These are phyloP conservation scores for Samsoniella hepiali DNA, from an alignment of 2,329 filamentous ascomycete species.

Conservation along the genomic window DNA sequence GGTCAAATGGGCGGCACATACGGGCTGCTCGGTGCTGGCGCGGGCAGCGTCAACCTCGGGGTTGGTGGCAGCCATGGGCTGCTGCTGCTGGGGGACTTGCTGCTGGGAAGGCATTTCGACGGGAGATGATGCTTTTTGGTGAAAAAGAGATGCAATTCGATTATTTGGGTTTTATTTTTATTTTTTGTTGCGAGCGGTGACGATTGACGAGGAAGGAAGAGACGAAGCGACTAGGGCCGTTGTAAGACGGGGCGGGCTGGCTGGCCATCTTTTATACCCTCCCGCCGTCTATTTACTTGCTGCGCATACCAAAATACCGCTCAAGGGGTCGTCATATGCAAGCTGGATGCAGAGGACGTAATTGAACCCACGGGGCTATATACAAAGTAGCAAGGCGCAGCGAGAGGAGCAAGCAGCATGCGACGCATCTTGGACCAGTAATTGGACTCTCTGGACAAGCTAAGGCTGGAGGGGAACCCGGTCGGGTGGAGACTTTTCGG, in stretches of 20 bases:
- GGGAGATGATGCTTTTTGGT: background rate
- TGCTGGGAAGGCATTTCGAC: constrained; percentile 10
- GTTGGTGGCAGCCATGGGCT: constrained; percentile 16
- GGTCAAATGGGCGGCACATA: constrained; percentile 24
- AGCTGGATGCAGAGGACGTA: background rate
- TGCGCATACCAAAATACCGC: background rate
- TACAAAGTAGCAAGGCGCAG: background rate
- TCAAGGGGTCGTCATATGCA: background rate
- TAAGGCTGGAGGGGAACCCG: background rate
- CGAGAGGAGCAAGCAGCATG: background rate
- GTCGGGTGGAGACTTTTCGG: constrained; percentile 15
- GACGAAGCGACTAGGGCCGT: background rate
- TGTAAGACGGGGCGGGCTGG: too few relatives aligned
- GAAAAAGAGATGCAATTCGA: too few relatives aligned
- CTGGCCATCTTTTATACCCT: constrained; percentile 2
- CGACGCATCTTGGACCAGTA: constrained; percentile 5
- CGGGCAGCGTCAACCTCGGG: constrained; percentile 20
- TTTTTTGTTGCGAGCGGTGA: background rate
- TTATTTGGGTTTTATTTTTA: too few relatives aligned
- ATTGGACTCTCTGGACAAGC: background rate
- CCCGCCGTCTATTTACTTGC: background rate
- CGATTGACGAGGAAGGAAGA: background rate
- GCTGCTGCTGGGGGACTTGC: constrained; percentile 13
- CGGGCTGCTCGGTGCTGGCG: constrained; percentile 34
- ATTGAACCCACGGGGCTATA: background rate